phyloP scores from a whole-genome alignment of 177 flowering plant species.

The Telopea speciosissima region DNA sequence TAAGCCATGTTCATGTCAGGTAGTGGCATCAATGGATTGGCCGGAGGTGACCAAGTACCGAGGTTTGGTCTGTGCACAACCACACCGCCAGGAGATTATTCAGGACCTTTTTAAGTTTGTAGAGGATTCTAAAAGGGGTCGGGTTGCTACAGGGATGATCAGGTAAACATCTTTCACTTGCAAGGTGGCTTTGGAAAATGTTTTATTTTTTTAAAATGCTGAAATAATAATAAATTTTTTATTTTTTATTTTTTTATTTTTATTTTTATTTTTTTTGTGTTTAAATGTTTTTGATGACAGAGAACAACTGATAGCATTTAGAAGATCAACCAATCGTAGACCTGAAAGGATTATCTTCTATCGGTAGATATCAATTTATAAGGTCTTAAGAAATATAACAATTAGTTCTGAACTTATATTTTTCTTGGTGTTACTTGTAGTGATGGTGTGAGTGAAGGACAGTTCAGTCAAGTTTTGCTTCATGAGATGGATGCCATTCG shows the following conservation, averaged over 20 bases:
- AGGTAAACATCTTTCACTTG: slow-evolving; percentile 30
- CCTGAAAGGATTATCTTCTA: slow-evolving; percentile 81
- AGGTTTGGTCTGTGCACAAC: slow-evolving; percentile 38
- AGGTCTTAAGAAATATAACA: background rate
- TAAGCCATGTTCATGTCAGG: slow-evolving; percentile 21
- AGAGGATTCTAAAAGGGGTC: slow-evolving; percentile 40
- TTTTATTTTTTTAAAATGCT: too few relatives aligned
- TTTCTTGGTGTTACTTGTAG: slow-evolving; percentile 26
- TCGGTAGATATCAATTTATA: slow-evolving; percentile 34
- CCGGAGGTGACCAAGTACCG: slow-evolving; percentile 42
- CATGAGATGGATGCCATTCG: slow-evolving; percentile 71
- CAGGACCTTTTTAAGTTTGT: slow-evolving; percentile 44
- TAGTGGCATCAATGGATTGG: slow-evolving; percentile 69
- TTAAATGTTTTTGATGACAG: slow-evolving; percentile 25
- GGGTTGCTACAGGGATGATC: slow-evolving; percentile 54
- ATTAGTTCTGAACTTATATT: background rate
- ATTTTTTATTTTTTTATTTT: background rate
- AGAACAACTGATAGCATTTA: slow-evolving; percentile 57
- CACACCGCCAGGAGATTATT: slow-evolving; percentile 49
- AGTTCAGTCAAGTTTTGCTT: slow-evolving; percentile 66
- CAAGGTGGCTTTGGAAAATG: background rate
- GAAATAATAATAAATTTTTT: too few relatives aligned
- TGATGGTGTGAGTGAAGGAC: slow-evolving; percentile 95
- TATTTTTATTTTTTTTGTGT: background rate
- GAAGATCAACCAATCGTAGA: slow-evolving; percentile 33